Percentiles rank a stretch among this genome's conserved stretches.
Conservation (phyloP, 2,329 filamentous ascomycete genomes). For the Diaporthe ilicicola region DNA sequence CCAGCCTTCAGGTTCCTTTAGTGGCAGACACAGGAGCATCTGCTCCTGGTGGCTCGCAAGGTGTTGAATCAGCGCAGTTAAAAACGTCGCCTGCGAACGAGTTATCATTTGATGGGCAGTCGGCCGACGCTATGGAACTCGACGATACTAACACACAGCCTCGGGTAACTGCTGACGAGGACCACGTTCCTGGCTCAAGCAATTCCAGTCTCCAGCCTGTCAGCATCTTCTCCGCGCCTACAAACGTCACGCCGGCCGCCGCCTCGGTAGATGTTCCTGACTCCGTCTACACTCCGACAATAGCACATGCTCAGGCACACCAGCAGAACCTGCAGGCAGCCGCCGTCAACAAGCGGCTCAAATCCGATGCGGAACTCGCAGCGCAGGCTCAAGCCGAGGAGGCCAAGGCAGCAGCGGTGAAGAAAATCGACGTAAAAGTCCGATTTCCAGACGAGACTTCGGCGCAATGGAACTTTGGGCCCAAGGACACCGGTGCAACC, state of each 20-base stretch:
- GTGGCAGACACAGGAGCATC: slow-evolving; percentile 22
- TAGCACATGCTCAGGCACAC: slow-evolving; percentile 78
- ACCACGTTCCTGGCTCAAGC: slow-evolving; percentile 23
- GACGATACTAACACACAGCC: slow-evolving; percentile 29
- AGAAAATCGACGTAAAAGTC: slow-evolving; percentile 77
- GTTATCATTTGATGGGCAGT: too few relatives aligned
- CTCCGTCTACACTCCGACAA: slow-evolving; percentile 77
- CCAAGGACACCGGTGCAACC: slow-evolving; percentile 72
- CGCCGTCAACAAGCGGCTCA: slow-evolving; percentile 78
- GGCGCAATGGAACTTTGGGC: slow-evolving; percentile 75
- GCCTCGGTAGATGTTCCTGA: slow-evolving; percentile 74
- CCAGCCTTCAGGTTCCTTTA: slow-evolving; percentile 2
- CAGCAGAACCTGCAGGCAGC: slow-evolving; percentile 71
- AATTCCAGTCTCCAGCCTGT: slow-evolving; percentile 56
- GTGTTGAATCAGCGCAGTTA: not conserved
- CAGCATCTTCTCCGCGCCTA: slow-evolving; percentile 80
- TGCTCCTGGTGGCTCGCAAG: slow-evolving; percentile 8
- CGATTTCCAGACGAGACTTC: slow-evolving; percentile 89
- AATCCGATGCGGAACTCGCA: slow-evolving; percentile 83
- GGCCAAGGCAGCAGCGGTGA: slow-evolving; percentile 71
- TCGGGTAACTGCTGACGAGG: slow-evolving; percentile 39
- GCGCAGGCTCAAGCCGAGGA: slow-evolving; percentile 72
- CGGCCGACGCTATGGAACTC: slow-evolving; percentile 41
- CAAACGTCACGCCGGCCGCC: slow-evolving; percentile 77
- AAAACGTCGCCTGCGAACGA: too few relatives aligned